Evolutionary conservation across 495 filamentous ascomycete species (phyloP).

Genomic region (Hypoxylon intermedium): DNA sequence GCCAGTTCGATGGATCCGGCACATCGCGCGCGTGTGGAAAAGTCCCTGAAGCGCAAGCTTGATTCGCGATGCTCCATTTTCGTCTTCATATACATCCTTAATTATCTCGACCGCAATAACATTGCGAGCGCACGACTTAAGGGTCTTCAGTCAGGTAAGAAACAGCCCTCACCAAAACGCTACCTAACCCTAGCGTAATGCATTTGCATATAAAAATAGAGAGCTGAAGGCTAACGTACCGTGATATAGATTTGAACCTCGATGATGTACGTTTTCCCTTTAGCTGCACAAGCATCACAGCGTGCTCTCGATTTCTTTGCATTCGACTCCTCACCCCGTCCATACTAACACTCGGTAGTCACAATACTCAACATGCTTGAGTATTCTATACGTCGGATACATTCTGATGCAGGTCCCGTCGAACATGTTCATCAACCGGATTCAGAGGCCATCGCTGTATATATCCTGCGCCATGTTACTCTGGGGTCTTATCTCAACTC

Average conservation of each 20-base stretch:
- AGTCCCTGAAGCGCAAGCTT: slow-evolving; percentile 52
- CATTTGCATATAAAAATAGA: neutral
- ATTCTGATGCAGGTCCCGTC: slow-evolving; percentile 60
- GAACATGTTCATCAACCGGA: slow-evolving; percentile 51
- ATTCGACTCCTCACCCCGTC: neutral
- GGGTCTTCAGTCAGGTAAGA: slow-evolving; percentile 50
- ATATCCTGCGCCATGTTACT: slow-evolving; percentile 64
- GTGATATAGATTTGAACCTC: slow-evolving; percentile 37
- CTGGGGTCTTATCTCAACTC: slow-evolving; percentile 73
- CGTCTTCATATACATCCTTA: slow-evolving; percentile 71
- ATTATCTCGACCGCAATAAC: slow-evolving; percentile 75
- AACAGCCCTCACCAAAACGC: neutral
- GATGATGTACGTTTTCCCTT: slow-evolving; percentile 30
- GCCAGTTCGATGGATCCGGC: slow-evolving; percentile 43
- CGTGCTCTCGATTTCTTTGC: neutral
- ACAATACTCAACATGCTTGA: slow-evolving; percentile 51
- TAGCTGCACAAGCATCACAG: neutral
- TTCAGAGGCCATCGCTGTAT: slow-evolving; percentile 50
- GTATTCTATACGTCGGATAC: slow-evolving; percentile 59
- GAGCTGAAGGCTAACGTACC: slow-evolving; percentile 10
- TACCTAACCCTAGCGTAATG: slow-evolving; percentile 12
- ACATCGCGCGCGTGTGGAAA: slow-evolving; percentile 47
- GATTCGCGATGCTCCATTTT: slow-evolving; percentile 52
- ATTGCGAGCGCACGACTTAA: slow-evolving; percentile 58
- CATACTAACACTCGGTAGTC: slow-evolving; percentile 28